Percentiles rank a stretch among this genome's conserved stretches.
These are phyloP conservation scores for Trametes gibbosa DNA, from an alignment of 768 basidiomycete species.

Conservation along the genomic window DNA sequence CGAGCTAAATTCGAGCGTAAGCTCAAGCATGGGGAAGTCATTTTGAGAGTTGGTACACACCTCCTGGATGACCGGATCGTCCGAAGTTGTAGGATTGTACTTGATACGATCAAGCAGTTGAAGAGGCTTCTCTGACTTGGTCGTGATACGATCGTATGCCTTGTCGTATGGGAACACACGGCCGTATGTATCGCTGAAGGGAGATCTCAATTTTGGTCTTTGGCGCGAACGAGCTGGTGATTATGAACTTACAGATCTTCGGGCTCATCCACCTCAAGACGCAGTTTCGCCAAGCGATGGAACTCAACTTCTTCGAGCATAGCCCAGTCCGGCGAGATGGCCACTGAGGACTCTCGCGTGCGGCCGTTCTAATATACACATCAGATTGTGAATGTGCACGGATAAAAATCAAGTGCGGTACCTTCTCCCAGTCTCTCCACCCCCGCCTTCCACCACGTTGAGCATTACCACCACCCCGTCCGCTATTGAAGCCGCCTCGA, in stretches of 20 bases:
- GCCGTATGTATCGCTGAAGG: constrained; percentile 77
- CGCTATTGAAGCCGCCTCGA: constrained; percentile 37
- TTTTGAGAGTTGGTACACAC: constrained; percentile 38
- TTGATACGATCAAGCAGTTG: constrained; percentile 93
- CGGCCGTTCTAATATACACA: constrained; percentile 59
- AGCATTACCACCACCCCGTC: constrained; percentile 37
- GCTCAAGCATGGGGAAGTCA: not conserved
- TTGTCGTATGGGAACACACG: constrained; percentile 93
- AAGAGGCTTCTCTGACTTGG: constrained; percentile 87
- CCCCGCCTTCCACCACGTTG: constrained; percentile 66
- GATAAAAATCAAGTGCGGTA: constrained; percentile 30
- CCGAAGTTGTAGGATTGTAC: constrained; percentile 97
- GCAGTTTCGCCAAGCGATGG: constrained; percentile 83
- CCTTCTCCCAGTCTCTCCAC: constrained; percentile 96
- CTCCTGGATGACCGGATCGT: constrained; percentile 95
- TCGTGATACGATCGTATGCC: constrained; percentile 91
- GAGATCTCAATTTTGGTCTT: constrained; percentile 5
- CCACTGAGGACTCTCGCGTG: constrained; percentile 88
- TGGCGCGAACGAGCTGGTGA: not conserved
- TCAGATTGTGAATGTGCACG: not conserved
- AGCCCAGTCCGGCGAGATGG: constrained; percentile 89
- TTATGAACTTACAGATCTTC: constrained; percentile 75
- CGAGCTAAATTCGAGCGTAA: constrained; percentile 50
- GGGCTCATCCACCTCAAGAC: constrained; percentile 90
- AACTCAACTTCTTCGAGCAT: constrained; percentile 98